These are phyloP conservation scores for Teunomyces atbi DNA, from an alignment of 805 yeast genomes.

Conservation along the genomic window DNA sequence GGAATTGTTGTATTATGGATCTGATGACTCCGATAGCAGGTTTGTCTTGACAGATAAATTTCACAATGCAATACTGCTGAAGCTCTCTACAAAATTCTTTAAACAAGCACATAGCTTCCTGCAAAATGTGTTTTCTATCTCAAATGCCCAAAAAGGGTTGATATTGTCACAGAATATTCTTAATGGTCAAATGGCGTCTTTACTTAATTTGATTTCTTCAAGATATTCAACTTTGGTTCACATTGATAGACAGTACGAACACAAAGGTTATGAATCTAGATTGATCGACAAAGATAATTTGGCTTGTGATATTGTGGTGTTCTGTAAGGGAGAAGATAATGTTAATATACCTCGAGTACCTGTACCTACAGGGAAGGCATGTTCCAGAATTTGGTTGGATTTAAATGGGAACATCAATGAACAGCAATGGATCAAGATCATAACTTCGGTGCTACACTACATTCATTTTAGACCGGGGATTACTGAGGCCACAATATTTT, in stretches of 20 bases:
- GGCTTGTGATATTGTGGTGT: conserved; percentile 60
- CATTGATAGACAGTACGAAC: conserved; percentile 53
- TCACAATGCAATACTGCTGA: conserved; percentile 35
- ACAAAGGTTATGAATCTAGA: conserved; percentile 72
- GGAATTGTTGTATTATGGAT: conserved; percentile 51
- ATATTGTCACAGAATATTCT: conserved; percentile 53
- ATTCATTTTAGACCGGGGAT: conserved; percentile 40
- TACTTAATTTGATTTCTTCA: conserved; percentile 53
- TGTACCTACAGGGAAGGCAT: conserved; percentile 60
- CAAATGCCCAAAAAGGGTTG: conserved; percentile 51
- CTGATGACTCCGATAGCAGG: conserved; percentile 39
- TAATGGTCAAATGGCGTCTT: conserved; percentile 60
- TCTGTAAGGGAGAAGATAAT: conserved; percentile 11
- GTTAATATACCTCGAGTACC: conserved; percentile 23
- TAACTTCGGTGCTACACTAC: conserved; percentile 43
- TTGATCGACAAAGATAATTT: conserved; percentile 64
- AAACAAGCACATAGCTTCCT: conserved; percentile 47
- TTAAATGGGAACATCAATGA: conserved; percentile 58
- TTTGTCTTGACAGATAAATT: conserved; percentile 58
- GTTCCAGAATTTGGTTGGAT: conserved; percentile 72
- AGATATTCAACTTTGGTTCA: conserved; percentile 14
- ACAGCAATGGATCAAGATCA: conserved; percentile 57
- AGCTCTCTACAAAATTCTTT: conserved; percentile 38
- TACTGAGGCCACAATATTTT: conserved; percentile 18
- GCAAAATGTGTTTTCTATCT: conserved; percentile 38